Base-by-base conservation (phyloP, 768 basidiomycete genomes). In the Leccinum longicurvipes region DNA sequence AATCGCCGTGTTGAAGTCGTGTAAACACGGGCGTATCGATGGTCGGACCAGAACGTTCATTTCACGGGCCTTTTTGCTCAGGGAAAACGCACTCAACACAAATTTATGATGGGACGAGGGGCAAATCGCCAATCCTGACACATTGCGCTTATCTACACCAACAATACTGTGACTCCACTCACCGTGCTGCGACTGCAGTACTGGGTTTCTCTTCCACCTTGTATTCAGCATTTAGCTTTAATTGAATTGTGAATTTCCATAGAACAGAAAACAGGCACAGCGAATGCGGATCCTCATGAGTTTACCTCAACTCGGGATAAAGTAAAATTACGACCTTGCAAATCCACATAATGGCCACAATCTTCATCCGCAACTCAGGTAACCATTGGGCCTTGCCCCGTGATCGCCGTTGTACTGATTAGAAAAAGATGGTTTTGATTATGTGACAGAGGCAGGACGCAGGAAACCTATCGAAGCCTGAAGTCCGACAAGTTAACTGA, bases 241-340 rank as follows among this genome's bases (percentile, higher is more conserved):
- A 31, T 50, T 25, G 23, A 19, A 31, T 39, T 23, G 31, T 39
- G 24, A 36, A 21, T 19, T 51, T n/a, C 42, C 51, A 48, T 36
- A 53, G 7, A 28, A 54, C 15, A 52, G 27, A 44, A 55, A 50
- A 48, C 11, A 52, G 25, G n/a, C 44, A 55, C 46, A n/a, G 11
- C 32, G 23, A 17, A 51, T 21, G 8, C 15, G 34, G 36, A 48
- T 41, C 19, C n/a, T 6, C 45, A 41, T 53, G 50, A 51, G 55
- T 59, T 59, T 46, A 39, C 36, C 42, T 59, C 47, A 25, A 58
- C 31, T 36, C 42, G 19, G 19, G 28, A 62, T 49, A 50, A 48
- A 28, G 29, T 19, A 12, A 46, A 48, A 21, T 51, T 29, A 41
- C 12, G 41, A 59, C 59, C 55, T 58, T 45, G 45, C 11, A n/a